Evolutionary conservation across 2,329 filamentous ascomycete genomes (phyloP).

Genomic region (Tothia fuscella): DNA sequence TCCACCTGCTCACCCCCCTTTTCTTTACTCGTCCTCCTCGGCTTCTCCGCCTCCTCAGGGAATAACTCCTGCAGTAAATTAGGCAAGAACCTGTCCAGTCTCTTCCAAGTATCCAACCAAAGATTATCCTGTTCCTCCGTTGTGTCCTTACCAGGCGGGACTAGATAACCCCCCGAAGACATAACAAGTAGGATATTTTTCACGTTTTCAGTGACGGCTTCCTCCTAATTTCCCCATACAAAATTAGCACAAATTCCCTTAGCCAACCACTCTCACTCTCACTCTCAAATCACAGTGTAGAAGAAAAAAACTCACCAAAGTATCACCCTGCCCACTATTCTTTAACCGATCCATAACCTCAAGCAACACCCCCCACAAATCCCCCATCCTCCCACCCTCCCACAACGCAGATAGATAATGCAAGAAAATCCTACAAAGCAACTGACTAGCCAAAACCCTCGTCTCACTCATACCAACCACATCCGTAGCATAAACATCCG

Average conservation of each 20-base stretch:
- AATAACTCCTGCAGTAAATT: slow-evolving; percentile 48
- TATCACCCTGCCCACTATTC: slow-evolving; percentile 89
- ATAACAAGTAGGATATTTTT: slow-evolving; percentile 97
- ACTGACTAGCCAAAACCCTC: slow-evolving; percentile 75
- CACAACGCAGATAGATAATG: slow-evolving; percentile 81
- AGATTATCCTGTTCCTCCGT: slow-evolving; percentile 38
- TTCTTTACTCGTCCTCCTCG: background rate
- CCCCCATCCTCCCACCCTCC: slow-evolving; percentile 78
- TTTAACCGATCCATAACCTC: slow-evolving; percentile 92
- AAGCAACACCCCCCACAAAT: slow-evolving; percentile 84
- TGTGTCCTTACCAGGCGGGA: slow-evolving; percentile 49
- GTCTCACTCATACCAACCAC: slow-evolving; percentile 92
- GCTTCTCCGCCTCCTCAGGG: slow-evolving; percentile 30
- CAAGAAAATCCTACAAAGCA: slow-evolving; percentile 90
- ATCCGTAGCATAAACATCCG: slow-evolving; percentile 87
- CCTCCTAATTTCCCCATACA: slow-evolving; percentile 58
- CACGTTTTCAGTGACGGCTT: slow-evolving; percentile 86
- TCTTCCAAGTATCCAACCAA: slow-evolving; percentile 50
- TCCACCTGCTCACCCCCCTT: background rate
- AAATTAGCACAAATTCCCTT: background rate
- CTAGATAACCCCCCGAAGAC: slow-evolving; percentile 76
- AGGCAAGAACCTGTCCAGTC: slow-evolving; percentile 49
- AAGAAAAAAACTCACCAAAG: slow-evolving; percentile 51
- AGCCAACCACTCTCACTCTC: no score
- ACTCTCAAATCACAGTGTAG: background rate